Percentiles rank a stretch among this genome's conserved stretches.
phyloP scores from a whole-genome alignment of 805 yeast genomes.

The Cyberlindnera suaveolens region DNA sequence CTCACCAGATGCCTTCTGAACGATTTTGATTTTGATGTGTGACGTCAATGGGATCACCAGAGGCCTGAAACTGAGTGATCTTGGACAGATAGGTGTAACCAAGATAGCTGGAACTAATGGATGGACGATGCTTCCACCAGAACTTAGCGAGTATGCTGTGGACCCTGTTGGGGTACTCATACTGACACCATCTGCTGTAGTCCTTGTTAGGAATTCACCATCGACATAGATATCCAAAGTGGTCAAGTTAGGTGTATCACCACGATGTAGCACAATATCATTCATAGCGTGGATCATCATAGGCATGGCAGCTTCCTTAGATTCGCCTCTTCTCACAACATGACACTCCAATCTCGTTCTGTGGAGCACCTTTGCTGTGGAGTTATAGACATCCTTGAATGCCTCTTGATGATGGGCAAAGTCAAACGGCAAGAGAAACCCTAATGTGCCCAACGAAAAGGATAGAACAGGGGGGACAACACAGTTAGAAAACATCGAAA shows the following conservation, averaged over 20 bases:
- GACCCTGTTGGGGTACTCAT: slow-evolving; percentile 92
- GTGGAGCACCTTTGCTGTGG: slow-evolving; percentile 66
- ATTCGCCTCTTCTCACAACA: slow-evolving; percentile 30
- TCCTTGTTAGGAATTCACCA: slow-evolving; percentile 77
- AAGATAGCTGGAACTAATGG: slow-evolving; percentile 80
- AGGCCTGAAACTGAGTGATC: slow-evolving; percentile 88
- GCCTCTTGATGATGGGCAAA: slow-evolving; percentile 54
- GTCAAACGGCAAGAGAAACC: slow-evolving; percentile 85
- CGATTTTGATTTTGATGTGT: slow-evolving; percentile 58
- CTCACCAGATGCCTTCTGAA: slow-evolving; percentile 34
- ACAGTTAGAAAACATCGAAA: slow-evolving; percentile 63
- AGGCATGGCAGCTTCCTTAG: slow-evolving; percentile 1
- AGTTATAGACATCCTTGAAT: slow-evolving; percentile 58
- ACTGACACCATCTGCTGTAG: slow-evolving; percentile 87
- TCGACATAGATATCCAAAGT: slow-evolving; percentile 81
- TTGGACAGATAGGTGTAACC: slow-evolving; percentile 86
- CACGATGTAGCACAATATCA: slow-evolving; percentile 84
- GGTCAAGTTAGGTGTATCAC: slow-evolving; percentile 79
- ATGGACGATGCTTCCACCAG: slow-evolving; percentile 92
- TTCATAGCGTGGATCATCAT: slow-evolving; percentile 77
- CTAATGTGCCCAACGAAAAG: slow-evolving; percentile 86
- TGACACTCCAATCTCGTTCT: slow-evolving; percentile 78
- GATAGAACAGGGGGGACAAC: slow-evolving; percentile 85
- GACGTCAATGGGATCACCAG: slow-evolving; percentile 73
- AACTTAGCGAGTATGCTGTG: slow-evolving; percentile 82